Base-by-base conservation (phyloP, 225 moss, liverwort and hornwort genomes). In the Anthoceros angustus region DNA sequence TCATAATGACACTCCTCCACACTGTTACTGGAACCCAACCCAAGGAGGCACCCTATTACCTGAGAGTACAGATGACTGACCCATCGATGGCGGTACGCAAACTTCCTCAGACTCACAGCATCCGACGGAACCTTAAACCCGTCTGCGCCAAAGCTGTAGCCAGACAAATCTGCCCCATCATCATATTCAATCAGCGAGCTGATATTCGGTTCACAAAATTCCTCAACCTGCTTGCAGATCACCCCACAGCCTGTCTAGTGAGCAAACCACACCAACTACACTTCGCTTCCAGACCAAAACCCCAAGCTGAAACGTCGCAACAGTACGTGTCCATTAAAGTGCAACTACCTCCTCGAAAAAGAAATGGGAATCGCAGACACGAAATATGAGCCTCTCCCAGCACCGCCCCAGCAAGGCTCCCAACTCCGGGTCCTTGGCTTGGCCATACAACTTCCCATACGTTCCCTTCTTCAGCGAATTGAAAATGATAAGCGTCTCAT, bases 401-500 rank as follows among this genome's bases (percentile, higher is more conserved):
- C 85, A 77, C 62, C 74, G 77, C 25, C 85, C 85, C 62, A 82
- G 77, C 39, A 60, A 5, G 25, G 61, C 26, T 11, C 77, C 85
- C 72, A 70, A 72, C 0, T 71, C 74, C 61, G 42, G 40, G 66
- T 82, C 82, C 72, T 82, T 85, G 9, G 72, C 75, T 40, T 79
- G 82, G 41, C 79, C 79, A 38, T 75, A 85, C 11, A 76, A 68
- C 77, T 80, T 72, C 14, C 73, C 82, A 43, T 82, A 85, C 48
- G 76, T 72, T 67, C 82, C 82, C 63, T 82, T 79, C 18, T 75
- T 62, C 26, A 85, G 82, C 16, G 82, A 77, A 64, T 85, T 82
- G 45, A 85, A 85, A 61, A 85, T 71, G 63, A 82, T 79, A 63
- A 85, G 85, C 7, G 85, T 82, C 76, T 85, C 82, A 50, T 85